Percentiles rank a stretch among this genome's conserved stretches.
These are phyloP conservation scores for Colletotrichum melonis DNA, from an alignment of 2,329 filamentous ascomycete genomes.

Conservation along the genomic window DNA sequence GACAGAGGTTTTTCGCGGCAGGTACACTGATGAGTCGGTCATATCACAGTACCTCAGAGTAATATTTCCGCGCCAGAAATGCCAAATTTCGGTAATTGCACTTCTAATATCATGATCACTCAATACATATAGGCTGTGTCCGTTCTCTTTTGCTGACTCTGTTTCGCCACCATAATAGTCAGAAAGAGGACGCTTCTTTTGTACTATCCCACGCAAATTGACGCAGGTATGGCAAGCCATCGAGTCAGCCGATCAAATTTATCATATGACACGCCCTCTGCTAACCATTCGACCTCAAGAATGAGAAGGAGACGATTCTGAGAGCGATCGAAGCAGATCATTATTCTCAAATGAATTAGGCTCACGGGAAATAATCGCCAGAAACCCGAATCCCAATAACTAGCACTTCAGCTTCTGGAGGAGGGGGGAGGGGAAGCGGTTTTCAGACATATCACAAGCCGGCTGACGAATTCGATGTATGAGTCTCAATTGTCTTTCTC, in stretches of 20 bases:
- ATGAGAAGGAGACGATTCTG: background rate
- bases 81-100: background rate
- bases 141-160: too few species aligned
- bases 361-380: too few species aligned
- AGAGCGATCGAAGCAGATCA: too few species aligned
- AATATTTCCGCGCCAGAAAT: background rate
- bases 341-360: too few species aligned
- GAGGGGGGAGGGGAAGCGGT: too few species aligned
- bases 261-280: background rate
- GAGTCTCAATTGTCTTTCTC: too few species aligned
- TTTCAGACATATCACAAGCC: too few species aligned
- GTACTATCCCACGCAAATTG: background rate
- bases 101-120: too few species aligned
- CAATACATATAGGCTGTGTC: background rate
- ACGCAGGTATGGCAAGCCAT: background rate
- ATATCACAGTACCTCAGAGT: background rate
- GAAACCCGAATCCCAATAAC: too few species aligned
- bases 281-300: background rate
- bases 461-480: too few species aligned
- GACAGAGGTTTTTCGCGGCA: background rate
- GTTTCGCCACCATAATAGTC: background rate
- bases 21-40: background rate
- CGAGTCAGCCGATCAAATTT: too few species aligned
- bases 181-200: background rate
- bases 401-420: too few species aligned